Conservation (phyloP, 768 basidiomycete species). For the Gymnopilus dilepis region DNA sequence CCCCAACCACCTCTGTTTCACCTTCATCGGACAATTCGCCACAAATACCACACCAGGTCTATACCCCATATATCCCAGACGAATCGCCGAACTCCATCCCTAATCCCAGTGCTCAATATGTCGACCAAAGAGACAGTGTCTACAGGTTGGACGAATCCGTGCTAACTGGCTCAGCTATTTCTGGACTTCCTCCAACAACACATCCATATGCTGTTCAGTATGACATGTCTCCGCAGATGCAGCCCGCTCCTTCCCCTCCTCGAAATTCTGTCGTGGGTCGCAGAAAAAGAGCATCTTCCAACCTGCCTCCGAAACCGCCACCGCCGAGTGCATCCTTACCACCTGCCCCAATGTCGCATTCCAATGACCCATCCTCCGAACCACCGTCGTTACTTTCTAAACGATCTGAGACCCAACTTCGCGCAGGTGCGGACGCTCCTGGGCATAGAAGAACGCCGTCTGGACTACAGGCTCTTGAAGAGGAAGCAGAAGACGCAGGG, state of each 20-base stretch:
- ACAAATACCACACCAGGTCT: constrained; percentile 39
- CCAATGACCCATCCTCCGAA: constrained; percentile 35
- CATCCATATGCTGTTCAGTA: constrained; percentile 63
- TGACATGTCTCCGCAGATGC: constrained; percentile 36
- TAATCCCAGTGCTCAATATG: constrained; percentile 30
- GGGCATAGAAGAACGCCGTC: constrained; percentile 52
- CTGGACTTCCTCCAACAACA: constrained; percentile 38
- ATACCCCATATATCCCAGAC: constrained; percentile 44
- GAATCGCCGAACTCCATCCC: constrained; percentile 30
- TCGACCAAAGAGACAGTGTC: constrained; percentile 42
- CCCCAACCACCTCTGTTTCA: constrained; percentile 52
- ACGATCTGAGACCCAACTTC: constrained; percentile 34
- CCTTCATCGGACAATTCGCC: constrained; percentile 56
- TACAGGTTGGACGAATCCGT: constrained; percentile 45
- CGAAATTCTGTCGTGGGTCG: constrained; percentile 45
- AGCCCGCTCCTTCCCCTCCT: constrained; percentile 20
- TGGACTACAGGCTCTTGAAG: constrained; percentile 63
- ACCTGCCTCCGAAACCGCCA: constrained; percentile 67
- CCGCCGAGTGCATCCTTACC: constrained; percentile 67
- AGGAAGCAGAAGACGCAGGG: constrained; percentile 54
- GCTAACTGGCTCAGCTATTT: constrained; percentile 33
- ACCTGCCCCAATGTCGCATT: constrained; percentile 51
- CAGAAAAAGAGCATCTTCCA: constrained; percentile 58
- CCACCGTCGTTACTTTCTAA: constrained; percentile 31
- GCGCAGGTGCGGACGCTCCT: constrained; percentile 37